Percentiles rank a stretch among this genome's conserved stretches.
Conservation (phyloP, 2,329 filamentous ascomycete species). For the Phialocephala sp. region DNA sequence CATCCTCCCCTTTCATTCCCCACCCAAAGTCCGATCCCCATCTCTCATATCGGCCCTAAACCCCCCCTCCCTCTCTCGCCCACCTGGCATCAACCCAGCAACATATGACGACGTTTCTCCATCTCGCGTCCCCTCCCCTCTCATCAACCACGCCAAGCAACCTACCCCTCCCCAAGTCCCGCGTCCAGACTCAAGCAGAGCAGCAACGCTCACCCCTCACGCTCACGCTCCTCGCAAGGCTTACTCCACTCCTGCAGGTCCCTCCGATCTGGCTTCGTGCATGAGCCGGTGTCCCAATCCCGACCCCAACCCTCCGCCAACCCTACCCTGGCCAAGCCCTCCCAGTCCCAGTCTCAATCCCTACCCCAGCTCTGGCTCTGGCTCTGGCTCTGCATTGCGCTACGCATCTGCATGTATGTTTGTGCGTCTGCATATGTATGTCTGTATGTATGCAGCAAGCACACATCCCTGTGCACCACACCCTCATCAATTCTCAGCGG, state of each 20-base stretch:
- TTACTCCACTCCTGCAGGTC: slow-evolving; percentile 19
- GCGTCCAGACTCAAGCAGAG: too few relatives aligned
- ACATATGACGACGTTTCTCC: not conserved
- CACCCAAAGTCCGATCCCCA: not conserved
- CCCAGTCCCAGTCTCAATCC: too few relatives aligned
- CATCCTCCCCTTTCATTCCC: not conserved
- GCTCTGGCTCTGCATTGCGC: too few relatives aligned
- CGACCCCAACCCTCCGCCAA: not conserved
- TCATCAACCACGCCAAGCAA: not conserved
- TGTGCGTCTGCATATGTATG: too few relatives aligned
- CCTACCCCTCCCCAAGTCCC: not conserved
- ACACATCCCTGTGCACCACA: not conserved
- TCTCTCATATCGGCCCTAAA: not conserved
- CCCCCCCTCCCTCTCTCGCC: not conserved
- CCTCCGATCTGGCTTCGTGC: slow-evolving; percentile 21
- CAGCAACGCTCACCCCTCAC: too few relatives aligned
- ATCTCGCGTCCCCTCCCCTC: too few relatives aligned
- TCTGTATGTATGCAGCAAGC: too few relatives aligned
- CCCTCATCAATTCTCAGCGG: slow-evolving; percentile 3
- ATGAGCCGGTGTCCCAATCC: slow-evolving; percentile 3
- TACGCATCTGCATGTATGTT: too few relatives aligned
- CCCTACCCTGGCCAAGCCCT: too few relatives aligned
- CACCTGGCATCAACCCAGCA: not conserved
- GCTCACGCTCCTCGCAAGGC: not conserved
- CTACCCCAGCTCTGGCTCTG: too few relatives aligned